Conservation (phyloP, 1,284 basidiomycete genomes). For the Fomes fomentarius region DNA sequence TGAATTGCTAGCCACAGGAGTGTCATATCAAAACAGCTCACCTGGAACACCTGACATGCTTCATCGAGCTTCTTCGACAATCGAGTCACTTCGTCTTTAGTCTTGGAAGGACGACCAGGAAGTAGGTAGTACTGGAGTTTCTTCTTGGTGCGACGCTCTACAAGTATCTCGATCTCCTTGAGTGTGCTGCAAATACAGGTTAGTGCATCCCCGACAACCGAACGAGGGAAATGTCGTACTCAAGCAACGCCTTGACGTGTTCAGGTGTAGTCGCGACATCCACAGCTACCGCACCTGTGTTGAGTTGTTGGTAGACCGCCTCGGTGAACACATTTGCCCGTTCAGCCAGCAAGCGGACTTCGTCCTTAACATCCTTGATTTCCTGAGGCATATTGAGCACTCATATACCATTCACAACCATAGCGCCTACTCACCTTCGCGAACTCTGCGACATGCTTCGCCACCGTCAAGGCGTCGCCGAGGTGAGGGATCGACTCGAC, state of each 20-base stretch:
- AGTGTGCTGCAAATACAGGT: not conserved
- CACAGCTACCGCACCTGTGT: not conserved
- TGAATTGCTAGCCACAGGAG: too few species aligned
- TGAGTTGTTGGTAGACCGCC: not conserved
- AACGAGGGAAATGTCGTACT: not conserved
- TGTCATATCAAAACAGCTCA: not conserved
- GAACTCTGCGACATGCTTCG: not conserved
- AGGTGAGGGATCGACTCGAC: not conserved
- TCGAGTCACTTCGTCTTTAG: not conserved
- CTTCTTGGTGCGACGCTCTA: not conserved
- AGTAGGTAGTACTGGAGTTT: not conserved
- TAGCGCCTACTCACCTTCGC: not conserved
- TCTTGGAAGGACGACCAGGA: not conserved
- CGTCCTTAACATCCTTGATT: not conserved
- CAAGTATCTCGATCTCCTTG: not conserved
- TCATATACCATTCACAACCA: too few species aligned
- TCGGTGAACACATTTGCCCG: not conserved
- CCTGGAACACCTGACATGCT: not conserved
- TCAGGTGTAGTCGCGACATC: not conserved
- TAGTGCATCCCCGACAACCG: not conserved
- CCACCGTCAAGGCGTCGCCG: not conserved
- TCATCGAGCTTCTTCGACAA: not conserved
- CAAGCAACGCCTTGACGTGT: not conserved
- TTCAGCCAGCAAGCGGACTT: not conserved
- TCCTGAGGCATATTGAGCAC: not conserved